phyloP scores from a whole-genome alignment of 176 grass and related monocot genomes.

The Triticum turgidum region DNA sequence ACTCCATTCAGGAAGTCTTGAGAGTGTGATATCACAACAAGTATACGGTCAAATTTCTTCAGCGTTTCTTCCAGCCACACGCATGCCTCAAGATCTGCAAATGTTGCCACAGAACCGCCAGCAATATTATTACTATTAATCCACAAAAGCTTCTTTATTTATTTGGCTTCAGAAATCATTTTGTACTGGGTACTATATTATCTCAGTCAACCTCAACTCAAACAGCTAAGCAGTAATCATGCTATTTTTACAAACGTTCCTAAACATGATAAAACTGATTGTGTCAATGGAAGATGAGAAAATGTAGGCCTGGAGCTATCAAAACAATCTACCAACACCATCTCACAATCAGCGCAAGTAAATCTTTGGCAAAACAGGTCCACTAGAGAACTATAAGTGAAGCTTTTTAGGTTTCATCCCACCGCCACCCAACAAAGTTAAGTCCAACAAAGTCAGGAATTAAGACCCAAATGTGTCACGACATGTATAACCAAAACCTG shows the following conservation, averaged over 20 bases:
- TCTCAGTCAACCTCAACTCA: background rate
- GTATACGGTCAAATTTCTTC: slow-evolving; percentile 82
- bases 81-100: slow-evolving; percentile 94
- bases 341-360: background rate
- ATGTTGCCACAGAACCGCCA: background rate
- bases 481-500: background rate
- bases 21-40: slow-evolving; percentile 84
- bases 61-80: slow-evolving; percentile 92
- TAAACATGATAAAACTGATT: background rate
- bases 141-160: background rate
- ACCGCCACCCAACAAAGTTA: background rate
- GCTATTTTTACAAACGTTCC: background rate
- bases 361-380: background rate
- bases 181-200: background rate
- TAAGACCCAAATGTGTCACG: background rate
- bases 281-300: background rate
- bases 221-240: background rate
- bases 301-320: background rate
- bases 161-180: background rate
- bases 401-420: background rate
- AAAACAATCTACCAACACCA: background rate
- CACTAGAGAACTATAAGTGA: background rate
- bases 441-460: background rate
- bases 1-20: slow-evolving; percentile 94
- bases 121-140: background rate